These are phyloP conservation scores for Mentha longifolia DNA, from an alignment of 257 asterid genomes.

Conservation along the genomic window DNA sequence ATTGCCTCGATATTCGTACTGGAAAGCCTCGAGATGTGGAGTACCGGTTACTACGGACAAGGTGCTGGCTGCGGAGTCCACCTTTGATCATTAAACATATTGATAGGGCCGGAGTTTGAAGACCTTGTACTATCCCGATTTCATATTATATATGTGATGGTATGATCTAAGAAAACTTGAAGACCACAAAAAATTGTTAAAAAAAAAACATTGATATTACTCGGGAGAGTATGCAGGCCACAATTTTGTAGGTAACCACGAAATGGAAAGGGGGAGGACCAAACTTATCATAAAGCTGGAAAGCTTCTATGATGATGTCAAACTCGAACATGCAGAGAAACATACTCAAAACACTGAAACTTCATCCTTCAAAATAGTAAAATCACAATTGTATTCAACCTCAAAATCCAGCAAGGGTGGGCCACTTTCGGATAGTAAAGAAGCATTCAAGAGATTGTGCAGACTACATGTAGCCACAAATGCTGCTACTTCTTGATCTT, in stretches of 20 bases:
- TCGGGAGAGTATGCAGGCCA: slow-evolving; percentile 10
- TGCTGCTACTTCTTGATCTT: slow-evolving; percentile 75
- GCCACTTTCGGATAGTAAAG: slow-evolving; percentile 84
- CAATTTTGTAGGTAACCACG: slow-evolving; percentile 18
- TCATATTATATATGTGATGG: slow-evolving; percentile 10
- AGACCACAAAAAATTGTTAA: slow-evolving; percentile 17
- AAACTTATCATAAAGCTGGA: slow-evolving; percentile 14
- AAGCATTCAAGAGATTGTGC: slow-evolving; percentile 83
- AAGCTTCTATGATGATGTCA: slow-evolving; percentile 25
- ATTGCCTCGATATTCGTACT: too few relatives aligned
- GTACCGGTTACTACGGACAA: too few relatives aligned
- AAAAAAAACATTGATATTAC: slow-evolving; percentile 21
- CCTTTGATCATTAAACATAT: too few relatives aligned
- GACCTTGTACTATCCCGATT: slow-evolving; percentile 17
- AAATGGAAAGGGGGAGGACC: slow-evolving; percentile 27
- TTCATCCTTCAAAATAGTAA: slow-evolving; percentile 24
- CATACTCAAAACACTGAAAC: slow-evolving; percentile 26
- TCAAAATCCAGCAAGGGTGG: slow-evolving; percentile 95
- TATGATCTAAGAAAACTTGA: slow-evolving; percentile 23
- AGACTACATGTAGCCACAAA: slow-evolving; percentile 90
- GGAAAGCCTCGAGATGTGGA: too few relatives aligned
- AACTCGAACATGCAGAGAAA: slow-evolving; percentile 22
- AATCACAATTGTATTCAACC: slow-evolving; percentile 48
- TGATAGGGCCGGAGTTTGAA: too few relatives aligned
- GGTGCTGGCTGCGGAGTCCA: too few relatives aligned